Percentiles rank a stretch among this genome's conserved stretches.
These are phyloP conservation scores for Trichoderma harzianum DNA, from an alignment of 2,329 filamentous ascomycete species.

Conservation along the genomic window DNA sequence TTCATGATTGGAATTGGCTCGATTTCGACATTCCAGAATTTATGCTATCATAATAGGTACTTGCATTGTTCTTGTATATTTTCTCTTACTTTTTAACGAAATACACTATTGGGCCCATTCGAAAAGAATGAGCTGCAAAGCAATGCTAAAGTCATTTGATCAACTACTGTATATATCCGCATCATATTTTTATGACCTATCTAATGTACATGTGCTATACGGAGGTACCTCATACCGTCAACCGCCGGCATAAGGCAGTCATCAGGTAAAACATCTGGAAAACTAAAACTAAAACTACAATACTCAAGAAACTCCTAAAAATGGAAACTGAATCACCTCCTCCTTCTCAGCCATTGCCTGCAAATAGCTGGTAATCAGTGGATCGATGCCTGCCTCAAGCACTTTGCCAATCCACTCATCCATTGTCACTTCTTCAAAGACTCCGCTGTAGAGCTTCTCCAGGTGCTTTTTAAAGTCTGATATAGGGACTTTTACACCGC, in stretches of 20 bases:
- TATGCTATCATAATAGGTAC: background rate
- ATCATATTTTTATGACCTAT: background rate
- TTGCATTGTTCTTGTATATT: background rate
- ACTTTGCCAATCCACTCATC: background rate
- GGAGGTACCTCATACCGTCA: background rate
- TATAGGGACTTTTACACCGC: background rate
- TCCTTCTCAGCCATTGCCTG: background rate
- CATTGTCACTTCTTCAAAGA: background rate
- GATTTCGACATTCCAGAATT: constrained; percentile 7
- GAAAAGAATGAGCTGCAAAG: background rate
- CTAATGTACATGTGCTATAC: background rate
- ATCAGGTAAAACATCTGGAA: background rate
- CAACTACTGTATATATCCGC: background rate
- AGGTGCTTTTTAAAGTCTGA: background rate
- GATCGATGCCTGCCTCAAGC: background rate
- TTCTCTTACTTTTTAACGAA: background rate
- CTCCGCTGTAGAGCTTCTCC: background rate
- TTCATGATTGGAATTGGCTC: constrained; percentile 12
- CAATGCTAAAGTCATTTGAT: background rate
- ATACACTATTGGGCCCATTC: accelerated
- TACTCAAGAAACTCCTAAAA: background rate
- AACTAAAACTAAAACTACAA: background rate
- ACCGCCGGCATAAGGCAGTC: no score
- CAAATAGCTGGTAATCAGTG: background rate
- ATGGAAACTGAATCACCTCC: background rate